These are phyloP conservation scores for Trypanosoma melophagium DNA, from an alignment of 208 protist species.

Conservation along the genomic window DNA sequence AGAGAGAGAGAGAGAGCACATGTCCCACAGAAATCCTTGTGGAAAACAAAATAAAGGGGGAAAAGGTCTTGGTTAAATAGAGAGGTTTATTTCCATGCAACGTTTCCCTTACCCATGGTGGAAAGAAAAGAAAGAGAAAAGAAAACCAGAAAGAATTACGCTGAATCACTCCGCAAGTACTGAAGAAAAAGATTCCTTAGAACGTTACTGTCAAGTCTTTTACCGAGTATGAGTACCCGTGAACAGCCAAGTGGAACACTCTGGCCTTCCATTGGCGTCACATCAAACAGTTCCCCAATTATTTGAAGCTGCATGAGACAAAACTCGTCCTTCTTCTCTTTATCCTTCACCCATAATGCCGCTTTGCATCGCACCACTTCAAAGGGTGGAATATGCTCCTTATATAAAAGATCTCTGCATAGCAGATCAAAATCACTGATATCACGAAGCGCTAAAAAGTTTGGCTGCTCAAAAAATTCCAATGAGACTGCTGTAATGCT, in stretches of 20 bases:
- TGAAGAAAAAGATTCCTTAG: slow-evolving; percentile 59
- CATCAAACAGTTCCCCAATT: slow-evolving; percentile 86
- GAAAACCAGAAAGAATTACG: slow-evolving; percentile 1
- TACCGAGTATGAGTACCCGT: slow-evolving; percentile 73
- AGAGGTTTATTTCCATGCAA: too few relatives aligned
- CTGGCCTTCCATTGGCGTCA: slow-evolving; percentile 72
- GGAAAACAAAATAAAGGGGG: too few relatives aligned
- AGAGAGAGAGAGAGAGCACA: too few relatives aligned
- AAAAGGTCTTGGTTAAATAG: too few relatives aligned
- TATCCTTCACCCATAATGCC: slow-evolving; percentile 69
- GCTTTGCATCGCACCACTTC: slow-evolving; percentile 90
- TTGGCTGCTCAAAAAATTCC: slow-evolving; percentile 57
- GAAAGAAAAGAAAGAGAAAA: neutral
- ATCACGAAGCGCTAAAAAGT: slow-evolving; percentile 44
- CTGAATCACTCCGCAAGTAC: slow-evolving; percentile 38
- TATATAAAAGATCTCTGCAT: slow-evolving; percentile 77
- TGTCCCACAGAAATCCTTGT: too few relatives aligned
- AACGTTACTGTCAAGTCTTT: slow-evolving; percentile 54
- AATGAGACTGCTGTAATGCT: slow-evolving; percentile 71
- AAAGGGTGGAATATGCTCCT: slow-evolving; percentile 56
- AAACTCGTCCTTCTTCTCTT: slow-evolving; percentile 20
- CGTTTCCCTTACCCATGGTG: too few relatives aligned
- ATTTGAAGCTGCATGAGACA: slow-evolving; percentile 78
- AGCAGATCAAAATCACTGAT: slow-evolving; percentile 62
- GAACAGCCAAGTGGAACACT: slow-evolving; percentile 69